Evolutionary conservation across 768 basidiomycete species (phyloP), one percentile per base, ranked within the genome.

Genomic region (Punctularia strigosozonata): DNA sequence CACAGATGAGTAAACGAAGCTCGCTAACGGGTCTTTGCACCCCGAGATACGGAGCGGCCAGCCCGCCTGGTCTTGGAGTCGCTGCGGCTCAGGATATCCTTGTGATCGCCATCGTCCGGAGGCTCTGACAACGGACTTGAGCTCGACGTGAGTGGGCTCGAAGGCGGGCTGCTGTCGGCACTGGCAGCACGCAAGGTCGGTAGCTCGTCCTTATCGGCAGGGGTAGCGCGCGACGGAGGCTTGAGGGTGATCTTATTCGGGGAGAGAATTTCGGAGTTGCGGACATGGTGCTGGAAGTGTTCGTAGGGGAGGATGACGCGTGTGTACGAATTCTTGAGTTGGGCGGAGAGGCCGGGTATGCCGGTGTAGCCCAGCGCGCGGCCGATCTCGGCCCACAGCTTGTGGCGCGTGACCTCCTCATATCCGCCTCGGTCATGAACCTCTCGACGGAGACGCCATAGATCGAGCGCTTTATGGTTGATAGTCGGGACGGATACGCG

Each of bases 301-400:
- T 98, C 94, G 51, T 89, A 99, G n/a, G 95, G 95, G 31, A 90
- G 72, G 49, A 99, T 86, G 53, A 99, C 86, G 39, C 83, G 77
- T 42, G 71, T 71, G 59, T 94, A 99, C 4, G 91, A 87, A 50
- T 76, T 80, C 64, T 87, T 88, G 57, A 98, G 76, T 53, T 91
- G 84, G 1, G 82, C 80, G 13, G 83, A 84, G 43, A 92, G 71
- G 36, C 85, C 84, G 24, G 80, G 81, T 26, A 84, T 75, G 28
- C 82, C 78, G 46, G 79, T 70, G 64, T 89, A 90, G 21, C 91
- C 88, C 42, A 95, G 65, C 25, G 75, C 65, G 36, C 81, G 75
- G 21, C 88, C 88, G 39, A 99, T 63, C 51, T 85, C 79, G 4
- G 78, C 76, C 95, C 95, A 99, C 51, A 82, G 80, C 61, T 84